Evolutionary conservation across 2,329 filamentous ascomycete genomes (phyloP).

Genomic region (Fusarium musae): DNA sequence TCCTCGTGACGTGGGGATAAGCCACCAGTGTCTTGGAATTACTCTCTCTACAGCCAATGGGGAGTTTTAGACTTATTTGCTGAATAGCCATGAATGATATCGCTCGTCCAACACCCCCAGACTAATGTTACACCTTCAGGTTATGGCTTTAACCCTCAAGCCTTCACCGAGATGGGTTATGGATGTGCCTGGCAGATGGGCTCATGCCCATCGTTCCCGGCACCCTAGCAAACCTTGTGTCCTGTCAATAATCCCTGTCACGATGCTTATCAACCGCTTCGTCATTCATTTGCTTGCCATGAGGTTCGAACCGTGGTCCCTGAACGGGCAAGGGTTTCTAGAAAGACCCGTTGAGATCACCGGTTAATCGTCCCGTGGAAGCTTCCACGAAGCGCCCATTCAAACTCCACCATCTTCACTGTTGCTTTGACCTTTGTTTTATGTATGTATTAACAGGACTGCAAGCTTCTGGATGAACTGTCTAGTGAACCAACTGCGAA

Average conservation of each 20-base stretch:
- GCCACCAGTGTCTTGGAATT: not conserved
- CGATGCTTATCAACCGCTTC: constrained; percentile 36
- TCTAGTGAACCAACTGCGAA: not conserved
- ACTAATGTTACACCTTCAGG: constrained; percentile 39
- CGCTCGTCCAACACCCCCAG: constrained; percentile 12
- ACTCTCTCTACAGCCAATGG: not conserved
- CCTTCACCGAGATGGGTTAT: constrained; percentile 16
- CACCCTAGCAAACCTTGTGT: constrained; percentile 29
- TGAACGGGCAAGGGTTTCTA: constrained; percentile 12
- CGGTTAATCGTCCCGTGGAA: constrained; percentile 28
- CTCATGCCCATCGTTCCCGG: constrained; percentile 21
- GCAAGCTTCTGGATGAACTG: not conserved
- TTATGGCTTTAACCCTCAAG: constrained; percentile 11
- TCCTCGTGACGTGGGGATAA: constrained; percentile 2
- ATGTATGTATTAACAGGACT: not conserved
- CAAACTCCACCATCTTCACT: not conserved
- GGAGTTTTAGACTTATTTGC: not conserved
- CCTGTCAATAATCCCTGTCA: constrained; percentile 22
- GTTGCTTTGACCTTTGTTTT: not conserved
- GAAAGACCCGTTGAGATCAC: constrained; percentile 21
- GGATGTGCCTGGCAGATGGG: constrained; percentile 19
- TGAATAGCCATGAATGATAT: not conserved
- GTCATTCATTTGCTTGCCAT: constrained; percentile 30
- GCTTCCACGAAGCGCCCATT: constrained; percentile 12
- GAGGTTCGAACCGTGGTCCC: constrained; percentile 10